Evolutionary conservation across 805 yeast species (phyloP).

Genomic region (Diddensiella transvaalensis): DNA sequence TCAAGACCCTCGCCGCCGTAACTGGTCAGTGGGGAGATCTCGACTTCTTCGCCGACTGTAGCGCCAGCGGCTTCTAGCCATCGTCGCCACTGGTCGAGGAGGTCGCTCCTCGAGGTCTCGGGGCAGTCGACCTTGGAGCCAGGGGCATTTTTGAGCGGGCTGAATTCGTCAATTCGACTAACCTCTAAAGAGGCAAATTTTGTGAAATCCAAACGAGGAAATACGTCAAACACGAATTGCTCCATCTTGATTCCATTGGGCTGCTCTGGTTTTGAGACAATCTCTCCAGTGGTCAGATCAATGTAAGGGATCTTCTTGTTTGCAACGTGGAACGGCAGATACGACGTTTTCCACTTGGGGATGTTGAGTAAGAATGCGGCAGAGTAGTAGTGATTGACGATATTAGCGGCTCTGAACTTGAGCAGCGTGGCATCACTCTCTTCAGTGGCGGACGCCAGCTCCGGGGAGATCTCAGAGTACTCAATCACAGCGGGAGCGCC

Average conservation of each 20-base stretch:
- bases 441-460: constrained; percentile 65
- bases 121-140: constrained; percentile 84
- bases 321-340: constrained; percentile 92
- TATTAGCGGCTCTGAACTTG: constrained; percentile 87
- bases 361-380: constrained; percentile 63
- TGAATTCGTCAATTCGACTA: constrained; percentile 76
- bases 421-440: constrained; percentile 46
- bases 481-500: constrained; percentile 85
- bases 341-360: constrained; percentile 52
- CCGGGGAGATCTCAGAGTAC: constrained; percentile 81
- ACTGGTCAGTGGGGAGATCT: constrained; percentile 71
- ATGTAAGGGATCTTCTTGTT: constrained; percentile 75
- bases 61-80: constrained; percentile 82
- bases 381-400: constrained; percentile 93
- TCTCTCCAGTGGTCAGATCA: constrained; percentile 44
- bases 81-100: constrained; percentile 60
- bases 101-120: constrained; percentile 66
- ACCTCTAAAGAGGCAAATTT: constrained; percentile 93
- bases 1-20: constrained; percentile 72
- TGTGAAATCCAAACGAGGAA: constrained; percentile 65
- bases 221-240: constrained; percentile 95
- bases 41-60: constrained; percentile 49
- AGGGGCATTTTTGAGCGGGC: constrained; percentile 89
- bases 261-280: constrained; percentile 52
- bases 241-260: constrained; percentile 94